phyloP scores from a whole-genome alignment of 2,329 filamentous ascomycete genomes.

The Pyrenophora teres region DNA sequence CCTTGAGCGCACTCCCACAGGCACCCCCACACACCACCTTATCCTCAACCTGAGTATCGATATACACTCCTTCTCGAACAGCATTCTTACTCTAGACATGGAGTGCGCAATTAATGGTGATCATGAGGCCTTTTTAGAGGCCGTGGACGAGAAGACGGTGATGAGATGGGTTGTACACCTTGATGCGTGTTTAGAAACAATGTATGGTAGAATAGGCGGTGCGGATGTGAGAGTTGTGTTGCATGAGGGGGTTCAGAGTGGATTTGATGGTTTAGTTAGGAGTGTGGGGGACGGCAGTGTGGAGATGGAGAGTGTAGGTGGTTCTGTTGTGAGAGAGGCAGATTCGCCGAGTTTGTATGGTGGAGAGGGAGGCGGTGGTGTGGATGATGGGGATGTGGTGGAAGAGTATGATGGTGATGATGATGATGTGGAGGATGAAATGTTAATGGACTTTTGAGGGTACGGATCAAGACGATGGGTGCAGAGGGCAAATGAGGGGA shows the following conservation, averaged over 20 bases:
- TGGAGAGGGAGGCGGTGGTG: no score
- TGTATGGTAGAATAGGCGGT: slow-evolving; percentile 11
- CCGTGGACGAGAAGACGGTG: slow-evolving; percentile 6
- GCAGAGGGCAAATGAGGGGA: no score
- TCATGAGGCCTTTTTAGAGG: no score
- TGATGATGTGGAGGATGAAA: slow-evolving; percentile 29
- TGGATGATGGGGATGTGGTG: background rate
- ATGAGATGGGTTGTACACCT: slow-evolving; percentile 21
- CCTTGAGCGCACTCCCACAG: slow-evolving; percentile 45
- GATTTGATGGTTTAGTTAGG: background rate
- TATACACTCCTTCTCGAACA: slow-evolving; percentile 7
- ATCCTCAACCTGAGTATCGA: slow-evolving; percentile 5
- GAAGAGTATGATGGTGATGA: slow-evolving; percentile 3
- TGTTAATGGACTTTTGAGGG: slow-evolving; percentile 31
- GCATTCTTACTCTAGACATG: slow-evolving; percentile 27
- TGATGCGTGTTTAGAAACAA: slow-evolving; percentile 17
- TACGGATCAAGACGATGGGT: background rate
- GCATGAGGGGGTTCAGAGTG: slow-evolving; percentile 20
- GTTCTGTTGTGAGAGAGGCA: background rate
- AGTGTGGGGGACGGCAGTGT: background rate
- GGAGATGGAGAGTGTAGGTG: background rate
- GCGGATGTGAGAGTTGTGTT: slow-evolving; percentile 17
- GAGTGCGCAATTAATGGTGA: no score
- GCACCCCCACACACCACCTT: slow-evolving; percentile 32
- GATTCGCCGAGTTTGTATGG: no score